Evolutionary conservation across 2,329 filamentous ascomycete species (phyloP).

Genomic region (Fusarium xyrophilum): DNA sequence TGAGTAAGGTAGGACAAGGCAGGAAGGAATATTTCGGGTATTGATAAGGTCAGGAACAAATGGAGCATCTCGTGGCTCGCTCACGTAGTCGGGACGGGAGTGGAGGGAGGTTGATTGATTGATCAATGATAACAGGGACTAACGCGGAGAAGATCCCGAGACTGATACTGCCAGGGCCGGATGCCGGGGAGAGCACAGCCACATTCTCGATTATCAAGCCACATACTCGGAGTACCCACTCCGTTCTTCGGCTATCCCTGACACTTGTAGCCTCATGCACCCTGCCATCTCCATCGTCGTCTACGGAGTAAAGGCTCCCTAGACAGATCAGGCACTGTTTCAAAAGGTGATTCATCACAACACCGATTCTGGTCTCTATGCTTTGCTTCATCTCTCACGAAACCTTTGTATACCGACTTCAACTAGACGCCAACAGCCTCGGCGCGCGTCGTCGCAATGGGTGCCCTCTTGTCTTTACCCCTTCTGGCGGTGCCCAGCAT

Average conservation of each 20-base stretch:
- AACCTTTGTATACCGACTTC: not conserved
- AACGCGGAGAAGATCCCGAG: slow-evolving; percentile 30
- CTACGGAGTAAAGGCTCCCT: not conserved
- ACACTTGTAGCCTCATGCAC: slow-evolving; percentile 30
- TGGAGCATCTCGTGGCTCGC: slow-evolving; percentile 27
- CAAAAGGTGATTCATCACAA: not conserved
- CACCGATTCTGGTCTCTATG: not conserved
- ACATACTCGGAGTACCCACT: not conserved
- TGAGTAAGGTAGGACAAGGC: not conserved
- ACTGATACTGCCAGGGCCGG: slow-evolving; percentile 9
- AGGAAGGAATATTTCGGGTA: slow-evolving; percentile 3
- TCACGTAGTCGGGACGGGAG: not conserved
- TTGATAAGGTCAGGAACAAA: slow-evolving; percentile 2
- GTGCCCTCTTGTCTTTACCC: slow-evolving; percentile 87
- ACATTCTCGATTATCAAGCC: not conserved
- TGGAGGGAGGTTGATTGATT: slow-evolving; percentile 7
- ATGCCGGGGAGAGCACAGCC: slow-evolving; percentile 4
- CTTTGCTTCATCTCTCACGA: not conserved
- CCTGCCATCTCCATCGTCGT: slow-evolving; percentile 19
- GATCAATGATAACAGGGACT: not conserved
- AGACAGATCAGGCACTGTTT: not conserved
- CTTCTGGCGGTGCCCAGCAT: slow-evolving; percentile 86
- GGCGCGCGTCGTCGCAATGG: slow-evolving; percentile 65
- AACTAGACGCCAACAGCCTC: not conserved
- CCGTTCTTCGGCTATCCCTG: slow-evolving; percentile 10